These are phyloP conservation scores for Beauveria bassiana DNA, from an alignment of 2,329 filamentous ascomycete species.

Conservation along the genomic window DNA sequence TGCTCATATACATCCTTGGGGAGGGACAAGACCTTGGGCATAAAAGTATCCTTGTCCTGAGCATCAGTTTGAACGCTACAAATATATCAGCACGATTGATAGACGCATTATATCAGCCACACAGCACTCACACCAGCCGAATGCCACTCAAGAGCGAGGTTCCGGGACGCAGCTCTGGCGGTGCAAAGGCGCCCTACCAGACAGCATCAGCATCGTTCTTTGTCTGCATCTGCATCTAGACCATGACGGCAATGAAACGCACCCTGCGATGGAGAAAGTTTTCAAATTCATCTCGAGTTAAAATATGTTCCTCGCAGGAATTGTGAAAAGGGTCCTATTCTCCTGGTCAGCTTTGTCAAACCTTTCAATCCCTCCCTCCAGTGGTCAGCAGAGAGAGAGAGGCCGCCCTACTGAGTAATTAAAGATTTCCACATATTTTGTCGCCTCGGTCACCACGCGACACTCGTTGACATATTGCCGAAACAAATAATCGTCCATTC, in stretches of 20 bases:
- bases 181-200: constrained; percentile 45
- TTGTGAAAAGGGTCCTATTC: constrained; percentile 39
- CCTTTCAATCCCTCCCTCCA: too few species aligned
- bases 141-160: constrained; percentile 42
- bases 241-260: constrained; percentile 18
- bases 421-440: constrained; percentile 49
- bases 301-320: constrained; percentile 41
- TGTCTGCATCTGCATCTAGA: neutral
- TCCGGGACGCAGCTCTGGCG: constrained; percentile 32
- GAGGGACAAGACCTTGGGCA: constrained; percentile 46
- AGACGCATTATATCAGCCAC: too few species aligned
- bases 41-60: constrained; percentile 49
- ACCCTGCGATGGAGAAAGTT: constrained; percentile 47
- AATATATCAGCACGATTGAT: neutral
- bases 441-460: constrained; percentile 41
- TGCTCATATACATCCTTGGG: constrained; percentile 40
- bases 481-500: constrained; percentile 54
- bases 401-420: constrained; percentile 47
- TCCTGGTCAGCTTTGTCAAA: neutral
- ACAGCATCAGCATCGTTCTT: neutral
- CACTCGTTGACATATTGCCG: constrained; percentile 39
- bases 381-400: neutral
- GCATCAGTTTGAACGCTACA: constrained; percentile 49
- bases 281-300: constrained; percentile 47
- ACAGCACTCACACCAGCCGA: constrained; percentile 42